Percentiles rank a stretch among this genome's conserved stretches.
Evolutionary conservation across 139 green algal species (phyloP).

Genomic region (Chlorella ohadii): DNA sequence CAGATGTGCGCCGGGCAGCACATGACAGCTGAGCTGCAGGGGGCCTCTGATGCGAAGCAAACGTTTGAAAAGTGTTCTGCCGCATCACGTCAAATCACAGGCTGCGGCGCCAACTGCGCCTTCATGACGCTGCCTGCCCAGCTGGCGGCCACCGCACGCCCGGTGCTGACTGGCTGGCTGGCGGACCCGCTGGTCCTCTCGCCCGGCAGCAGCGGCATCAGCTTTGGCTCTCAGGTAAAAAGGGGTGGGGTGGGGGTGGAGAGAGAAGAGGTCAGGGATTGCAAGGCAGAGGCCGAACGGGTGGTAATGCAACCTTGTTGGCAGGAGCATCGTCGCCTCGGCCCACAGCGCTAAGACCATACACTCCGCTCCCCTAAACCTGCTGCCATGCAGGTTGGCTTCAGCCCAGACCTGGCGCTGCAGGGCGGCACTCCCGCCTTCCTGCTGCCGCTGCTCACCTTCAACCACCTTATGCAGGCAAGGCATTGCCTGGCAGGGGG

Average conservation of each 20-base stretch:
- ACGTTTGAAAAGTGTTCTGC: too few relatives aligned
- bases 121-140: conserved; percentile 25
- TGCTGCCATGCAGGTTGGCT: conserved; percentile 11
- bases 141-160: not conserved
- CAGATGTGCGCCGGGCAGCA: too few relatives aligned
- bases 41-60: too few relatives aligned
- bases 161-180: conserved; percentile 40
- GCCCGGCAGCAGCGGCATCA: not conserved
- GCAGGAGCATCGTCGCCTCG: too few relatives aligned
- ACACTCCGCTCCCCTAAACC: too few relatives aligned
- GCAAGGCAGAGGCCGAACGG: too few relatives aligned
- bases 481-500: not conserved
- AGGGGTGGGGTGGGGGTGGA: too few relatives aligned
- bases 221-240: conserved; percentile 13
- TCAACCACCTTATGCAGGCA: conserved; percentile 37
- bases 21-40: too few relatives aligned
- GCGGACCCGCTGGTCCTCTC: conserved; percentile 29
- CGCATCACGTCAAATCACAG: not conserved
- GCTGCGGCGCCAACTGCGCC: conserved; percentile 39
- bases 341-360: too few relatives aligned
- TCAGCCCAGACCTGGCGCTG: conserved; percentile 24
- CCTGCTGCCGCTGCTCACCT: conserved; percentile 40
- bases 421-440: conserved; percentile 46
- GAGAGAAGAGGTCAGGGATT: too few relatives aligned
- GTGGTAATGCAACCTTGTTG: too few relatives aligned